These are phyloP conservation scores for Yamadazyma mexicana DNA, from an alignment of 1,139 yeast genomes.

Conservation along the genomic window DNA sequence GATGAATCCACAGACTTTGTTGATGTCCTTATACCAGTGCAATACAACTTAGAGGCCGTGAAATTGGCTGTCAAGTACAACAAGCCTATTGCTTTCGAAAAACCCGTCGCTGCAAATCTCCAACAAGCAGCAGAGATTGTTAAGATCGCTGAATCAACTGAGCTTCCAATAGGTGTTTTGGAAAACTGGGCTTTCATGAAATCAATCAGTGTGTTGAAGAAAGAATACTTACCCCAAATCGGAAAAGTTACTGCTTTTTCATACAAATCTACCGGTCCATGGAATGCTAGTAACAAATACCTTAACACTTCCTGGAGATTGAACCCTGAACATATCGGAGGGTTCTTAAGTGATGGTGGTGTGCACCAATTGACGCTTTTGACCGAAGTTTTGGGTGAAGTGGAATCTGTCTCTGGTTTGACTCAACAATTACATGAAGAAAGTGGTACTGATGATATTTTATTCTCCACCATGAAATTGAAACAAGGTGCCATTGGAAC, in stretches of 20 bases:
- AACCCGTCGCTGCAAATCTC: slow-evolving; percentile 87
- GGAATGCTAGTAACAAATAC: slow-evolving; percentile 63
- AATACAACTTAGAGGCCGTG: slow-evolving; percentile 67
- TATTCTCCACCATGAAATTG: slow-evolving; percentile 67
- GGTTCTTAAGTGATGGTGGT: slow-evolving; percentile 90
- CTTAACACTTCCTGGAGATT: slow-evolving; percentile 79
- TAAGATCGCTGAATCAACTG: slow-evolving; percentile 53
- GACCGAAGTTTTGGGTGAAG: slow-evolving; percentile 78
- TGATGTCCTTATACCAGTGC: slow-evolving; percentile 87
- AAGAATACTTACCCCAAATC: slow-evolving; percentile 61
- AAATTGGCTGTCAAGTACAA: slow-evolving; percentile 64
- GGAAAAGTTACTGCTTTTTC: slow-evolving; percentile 78
- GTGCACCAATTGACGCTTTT: slow-evolving; percentile 89
- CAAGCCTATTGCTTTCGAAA: slow-evolving; percentile 81
- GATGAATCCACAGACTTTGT: slow-evolving; percentile 69
- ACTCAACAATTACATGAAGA: slow-evolving; percentile 73
- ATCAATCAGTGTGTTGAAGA: slow-evolving; percentile 50
- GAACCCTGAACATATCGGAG: slow-evolving; percentile 88
- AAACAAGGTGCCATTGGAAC: slow-evolving; percentile 75
- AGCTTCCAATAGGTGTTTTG: slow-evolving; percentile 69
- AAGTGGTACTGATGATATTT: slow-evolving; percentile 79
- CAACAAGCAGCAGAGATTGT: slow-evolving; percentile 81
- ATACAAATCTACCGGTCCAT: slow-evolving; percentile 81
- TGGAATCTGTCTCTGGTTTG: slow-evolving; percentile 66
- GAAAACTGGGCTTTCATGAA: slow-evolving; percentile 83